These are phyloP conservation scores for Protomyces arabidopsidicola DNA, from an alignment of 1,139 yeast species.

Conservation along the genomic window DNA sequence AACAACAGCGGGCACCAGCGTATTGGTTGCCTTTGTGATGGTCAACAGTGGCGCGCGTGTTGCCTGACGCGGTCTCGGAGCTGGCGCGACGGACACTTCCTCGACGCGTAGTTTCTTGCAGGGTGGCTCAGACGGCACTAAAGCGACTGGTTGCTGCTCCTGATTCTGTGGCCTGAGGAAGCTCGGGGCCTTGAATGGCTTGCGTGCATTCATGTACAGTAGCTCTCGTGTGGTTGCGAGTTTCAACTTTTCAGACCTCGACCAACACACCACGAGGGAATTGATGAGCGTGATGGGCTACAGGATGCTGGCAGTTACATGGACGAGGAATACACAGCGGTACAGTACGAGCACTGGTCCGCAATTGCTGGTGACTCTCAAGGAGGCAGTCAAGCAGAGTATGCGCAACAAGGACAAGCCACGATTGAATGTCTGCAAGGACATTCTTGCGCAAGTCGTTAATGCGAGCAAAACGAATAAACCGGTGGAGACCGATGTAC, in stretches of 20 bases:
- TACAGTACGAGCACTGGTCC: conserved; percentile 12
- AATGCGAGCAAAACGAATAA: conserved; percentile 24
- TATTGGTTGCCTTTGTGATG: neutral
- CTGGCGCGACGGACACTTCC: neutral
- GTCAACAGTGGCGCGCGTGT: conserved; percentile 11
- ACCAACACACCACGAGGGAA: no score
- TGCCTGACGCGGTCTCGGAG: neutral
- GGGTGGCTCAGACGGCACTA: neutral
- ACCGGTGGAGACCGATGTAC: conserved; percentile 17
- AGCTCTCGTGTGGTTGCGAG: neutral
- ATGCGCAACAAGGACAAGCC: conserved; percentile 23
- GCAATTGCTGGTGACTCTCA: conserved; percentile 10
- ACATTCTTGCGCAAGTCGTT: conserved; percentile 20
- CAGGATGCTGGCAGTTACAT: neutral
- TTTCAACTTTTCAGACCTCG: no score
- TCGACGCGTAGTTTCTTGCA: neutral
- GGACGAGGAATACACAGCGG: neutral
- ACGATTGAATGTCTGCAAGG: conserved; percentile 18
- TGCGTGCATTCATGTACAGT: neutral
- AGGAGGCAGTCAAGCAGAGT: conserved; percentile 19
- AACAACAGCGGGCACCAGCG: neutral
- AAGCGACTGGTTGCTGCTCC: neutral
- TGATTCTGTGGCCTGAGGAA: neutral
- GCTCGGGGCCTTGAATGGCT: neutral
- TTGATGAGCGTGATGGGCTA: no score